Base-by-base conservation (phyloP, 805 yeast species). In the Komagataella mondaviorum region DNA sequence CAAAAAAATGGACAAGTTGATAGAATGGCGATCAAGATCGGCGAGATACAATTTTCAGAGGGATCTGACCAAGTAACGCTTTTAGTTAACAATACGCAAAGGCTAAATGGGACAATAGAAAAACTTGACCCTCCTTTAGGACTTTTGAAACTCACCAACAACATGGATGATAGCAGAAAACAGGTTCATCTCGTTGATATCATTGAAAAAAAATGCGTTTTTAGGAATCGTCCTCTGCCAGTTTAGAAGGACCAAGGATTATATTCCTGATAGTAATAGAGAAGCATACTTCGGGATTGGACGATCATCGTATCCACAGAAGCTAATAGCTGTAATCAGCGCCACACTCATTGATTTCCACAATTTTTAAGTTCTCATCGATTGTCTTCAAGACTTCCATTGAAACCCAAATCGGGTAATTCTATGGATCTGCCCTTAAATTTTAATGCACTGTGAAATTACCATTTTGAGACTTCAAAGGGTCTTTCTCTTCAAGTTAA, bases 211-310 rank as follows among this genome's bases (percentile, higher is more conserved):
- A 83, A 82, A 59, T 63, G 85, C 17, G 71, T 82, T 6, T 86
- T 86, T 60, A 76, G 71, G 49, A 76, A 77, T 45, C 71, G 95
- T 55, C 93, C 95, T 0, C 67, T 86, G 49, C 95, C 95, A 4
- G 80, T 85, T 49, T 84, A 85, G 90, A 83, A 61, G 69, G 56
- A 52, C 44, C 12, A 14, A 10, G 55, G 44, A 17, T 48, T 36
- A 55, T 55, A 23, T 24, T 52, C 49, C 5, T 8, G 59, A 57
- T 49, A 49, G 44, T 47, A 44, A 16, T 23, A 44, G 23, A 39
- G 18, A 6, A 30, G n/a, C 39, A 30, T 5, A 30, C 4, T 30
- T 8, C 1, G 6, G 3, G 14, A 30, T 4, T 10, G 10, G 6
- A 30, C 4, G 5, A 30, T 14, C 10, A 30, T 14, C n/a, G 6